These are phyloP conservation scores for Aeminium ludgeri DNA, from an alignment of 495 filamentous ascomycete genomes.

Conservation along the genomic window DNA sequence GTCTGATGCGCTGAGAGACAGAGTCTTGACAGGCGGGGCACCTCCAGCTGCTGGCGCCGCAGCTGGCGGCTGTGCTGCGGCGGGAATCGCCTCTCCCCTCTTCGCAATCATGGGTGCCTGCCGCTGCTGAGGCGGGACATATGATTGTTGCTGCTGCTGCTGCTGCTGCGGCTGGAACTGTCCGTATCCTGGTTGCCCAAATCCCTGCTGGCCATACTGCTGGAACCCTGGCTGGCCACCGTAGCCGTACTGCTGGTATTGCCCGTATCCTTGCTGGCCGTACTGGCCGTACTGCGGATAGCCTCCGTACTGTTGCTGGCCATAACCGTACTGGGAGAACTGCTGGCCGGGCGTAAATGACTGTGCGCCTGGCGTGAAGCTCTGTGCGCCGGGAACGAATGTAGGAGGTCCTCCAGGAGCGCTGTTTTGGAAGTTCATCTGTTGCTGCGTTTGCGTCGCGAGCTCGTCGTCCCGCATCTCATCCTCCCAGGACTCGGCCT, in stretches of 20 bases:
- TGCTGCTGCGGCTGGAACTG: conserved; percentile 34
- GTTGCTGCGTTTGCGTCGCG: conserved; percentile 58
- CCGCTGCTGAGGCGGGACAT: conserved; percentile 29
- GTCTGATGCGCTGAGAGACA: conserved; percentile 41
- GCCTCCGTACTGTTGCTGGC: conserved; percentile 33
- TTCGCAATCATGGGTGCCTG: conserved; percentile 52
- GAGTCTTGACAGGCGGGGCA: conserved; percentile 48
- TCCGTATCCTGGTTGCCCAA: conserved; percentile 25
- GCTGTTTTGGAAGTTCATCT: conserved; percentile 48
- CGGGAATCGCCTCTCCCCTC: conserved; percentile 31
- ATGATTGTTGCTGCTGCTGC: conserved; percentile 33
- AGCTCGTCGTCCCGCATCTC: conserved; percentile 82
- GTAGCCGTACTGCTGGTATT: conserved; percentile 27
- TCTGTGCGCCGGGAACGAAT: conserved; percentile 60
- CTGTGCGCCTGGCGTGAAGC: conserved; percentile 65
- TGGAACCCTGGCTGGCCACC: conserved; percentile 28
- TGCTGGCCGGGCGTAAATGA: conserved; percentile 58
- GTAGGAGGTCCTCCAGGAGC: too few relatives aligned
- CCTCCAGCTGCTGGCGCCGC: conserved; percentile 19
- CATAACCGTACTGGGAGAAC: conserved; percentile 38
- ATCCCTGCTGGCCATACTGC: conserved; percentile 39
- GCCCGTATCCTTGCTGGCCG: conserved; percentile 23
- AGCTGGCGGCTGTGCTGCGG: conserved; percentile 15
- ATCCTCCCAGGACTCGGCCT: conserved; percentile 66
- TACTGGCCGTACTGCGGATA: conserved; percentile 24